Base-by-base conservation (phyloP, 2,329 filamentous ascomycete species). In the Trichoderma brevicompactum region DNA sequence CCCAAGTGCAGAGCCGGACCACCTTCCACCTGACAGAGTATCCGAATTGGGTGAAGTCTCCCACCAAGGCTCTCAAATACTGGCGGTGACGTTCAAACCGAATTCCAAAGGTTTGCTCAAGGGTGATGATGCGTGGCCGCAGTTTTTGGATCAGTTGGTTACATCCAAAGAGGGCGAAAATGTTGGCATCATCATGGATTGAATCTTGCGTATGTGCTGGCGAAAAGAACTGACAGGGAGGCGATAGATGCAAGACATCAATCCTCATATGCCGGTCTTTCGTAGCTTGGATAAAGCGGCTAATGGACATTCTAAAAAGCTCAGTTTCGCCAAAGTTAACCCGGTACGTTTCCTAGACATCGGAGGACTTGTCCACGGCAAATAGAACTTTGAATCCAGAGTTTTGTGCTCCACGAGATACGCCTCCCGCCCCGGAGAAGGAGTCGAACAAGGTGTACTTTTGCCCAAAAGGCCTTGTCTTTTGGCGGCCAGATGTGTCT, bases 81-180 rank as follows among this genome's bases (percentile, higher is more conserved):
- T 79, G 75, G 10, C 78, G 74, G 63, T 89, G 87, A 0, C 80
- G 75, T 0, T 83, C 76, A 23, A 81, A 79, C 0, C 85, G 74
- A 1, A 96, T 82, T 0, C 91, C 92, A 60, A 86, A 88, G 0
- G 92, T 94, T 72, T 96, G 90, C 70, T 96, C 92, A 0, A 96
- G 78, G 0, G 92, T 96, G 1, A 92, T 84, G 0, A 95, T 72
- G 0, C 92, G 82, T 0, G 92, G 92, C 0, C 82, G 83, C 0
- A 83, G 74, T 41, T 83, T 83, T 5, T 82, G 76, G 0, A 94
- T 77, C 0, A 93, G 74, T 3, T 83, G 75, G 1, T 80, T 77
- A 59, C 85, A 86, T 0, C 81, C 78, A 67, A 83, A 85, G 0
- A 88, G 72, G 0, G 82, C 82, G 1, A 87, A 86, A 0, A 85